Base-by-base conservation (phyloP, 2,329 filamentous ascomycete species). In the Colletotrichum incanum region DNA sequence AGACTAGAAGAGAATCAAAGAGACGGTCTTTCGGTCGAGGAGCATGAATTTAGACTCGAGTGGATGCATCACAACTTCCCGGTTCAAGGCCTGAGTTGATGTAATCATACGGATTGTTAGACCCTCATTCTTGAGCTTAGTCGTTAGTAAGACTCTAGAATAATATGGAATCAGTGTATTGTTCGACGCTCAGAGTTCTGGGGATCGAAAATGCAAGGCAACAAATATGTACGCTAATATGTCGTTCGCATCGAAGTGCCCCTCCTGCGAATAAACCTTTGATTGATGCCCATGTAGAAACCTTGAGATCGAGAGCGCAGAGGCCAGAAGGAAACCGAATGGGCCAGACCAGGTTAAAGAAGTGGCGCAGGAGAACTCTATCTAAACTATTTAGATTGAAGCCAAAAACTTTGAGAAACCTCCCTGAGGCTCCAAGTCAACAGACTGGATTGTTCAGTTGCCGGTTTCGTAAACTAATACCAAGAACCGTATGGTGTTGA, bases 21-120 rank as follows among this genome's bases (percentile, higher is more conserved):
- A 14, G 58, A 47, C 23, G 76, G 74, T 4, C 58, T 74, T 59
- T 65, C 69, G 0, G 71, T 65, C 23, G 74, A 76, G 45, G 63
- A 76, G 56, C 74, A 77, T 54, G 76, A 78, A 67, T 71, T 76
- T 23, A 61, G 76, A 52, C 74, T 78, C 20, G 76, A 76, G 1
- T 78, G 76, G 74, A 68, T 76, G 61, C 77, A 78, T 65, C 77
- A 76, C 0, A 49, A 68, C 5, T 74, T 74, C 34, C 34, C 73
- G 74, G 5, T 77, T 77, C 70, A 74, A 75, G 58, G 50, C 73
- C 20, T 78, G 68, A 73, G 49, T 43, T 16, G 37, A 7, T 26
- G 16, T 8, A 28, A 6, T 31, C 28, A 9, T 34, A 26, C 2
- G 12, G 12, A 2, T 12, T 4, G 23, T 28, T 49, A 3, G n/a